A percentile compares a stretch with the other conserved stretches of the same genome.
Conservation (phyloP, 148 eudicot species). For the Vaccinium myrtillus region DNA sequence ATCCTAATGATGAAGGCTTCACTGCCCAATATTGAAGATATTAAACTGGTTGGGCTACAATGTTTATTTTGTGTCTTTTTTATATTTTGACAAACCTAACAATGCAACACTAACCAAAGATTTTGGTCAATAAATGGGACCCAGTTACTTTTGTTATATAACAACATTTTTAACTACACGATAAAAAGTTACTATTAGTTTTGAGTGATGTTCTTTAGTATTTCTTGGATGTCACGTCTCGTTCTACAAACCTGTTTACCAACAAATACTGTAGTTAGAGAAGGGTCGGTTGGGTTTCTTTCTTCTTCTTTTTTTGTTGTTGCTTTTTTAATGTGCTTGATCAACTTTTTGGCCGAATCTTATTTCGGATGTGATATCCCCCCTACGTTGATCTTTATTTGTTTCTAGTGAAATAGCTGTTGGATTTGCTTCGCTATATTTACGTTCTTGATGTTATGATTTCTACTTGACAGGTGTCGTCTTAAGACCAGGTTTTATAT, state of each 20-base stretch:
- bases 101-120: too few relatives aligned
- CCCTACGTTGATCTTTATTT: not conserved
- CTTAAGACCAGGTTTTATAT: constrained; percentile 84
- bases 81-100: too few relatives aligned
- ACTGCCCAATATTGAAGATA: not conserved
- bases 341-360: too few relatives aligned
- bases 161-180: too few relatives aligned
- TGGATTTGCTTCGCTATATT: not conserved
- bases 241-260: not conserved
- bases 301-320: not conserved
- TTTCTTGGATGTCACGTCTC: not conserved
- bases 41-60: not conserved
- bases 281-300: not conserved
- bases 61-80: too few relatives aligned
- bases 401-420: not conserved
- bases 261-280: not conserved
- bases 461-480: constrained; percentile 64
- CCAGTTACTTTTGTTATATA: too few relatives aligned
- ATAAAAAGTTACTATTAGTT: not conserved
- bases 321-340: not conserved
- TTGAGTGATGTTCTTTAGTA: not conserved
- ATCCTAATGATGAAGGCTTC: not conserved
- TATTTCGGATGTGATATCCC: too few relatives aligned
- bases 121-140: too few relatives aligned
- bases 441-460: not conserved